Evolutionary conservation across 2,329 filamentous ascomycete species (phyloP), one percentile per base, ranked within the genome.

Genomic region (Diaporthe amygdali): DNA sequence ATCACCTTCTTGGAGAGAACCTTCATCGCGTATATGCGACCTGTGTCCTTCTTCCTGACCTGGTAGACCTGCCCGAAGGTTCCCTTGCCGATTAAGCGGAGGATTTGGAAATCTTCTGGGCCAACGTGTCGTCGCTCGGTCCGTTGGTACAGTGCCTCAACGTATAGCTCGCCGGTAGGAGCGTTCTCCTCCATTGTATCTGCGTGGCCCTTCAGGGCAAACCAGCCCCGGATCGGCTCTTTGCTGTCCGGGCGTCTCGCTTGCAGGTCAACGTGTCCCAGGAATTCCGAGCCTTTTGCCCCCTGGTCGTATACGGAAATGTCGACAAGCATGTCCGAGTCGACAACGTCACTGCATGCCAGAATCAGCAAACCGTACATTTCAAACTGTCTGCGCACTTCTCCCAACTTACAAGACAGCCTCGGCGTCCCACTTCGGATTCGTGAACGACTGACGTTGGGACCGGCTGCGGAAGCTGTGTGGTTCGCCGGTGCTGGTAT

Each of bases 1-100:
- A 99, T 99, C 67, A 99, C 96, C 87, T 99, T 99, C 88, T 99
- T 99, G 64, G 96, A 98, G 39, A 99, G 86, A 2, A 99, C 96
- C 83, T 99, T 99, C 96, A 99, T 99, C 73, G 96, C 96, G 79
- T 99, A 99, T 73, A 99, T 98, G 54, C 96, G 92, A 77, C 92
- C 91, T 0, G 96, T 98, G 80, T 99, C 96, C 86, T 94, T 96
- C 89, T 99, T 99, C 77, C 94, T 92, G 8, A 99, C 96, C 81
- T 99, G 96, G 80, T 98, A 99, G 2, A 99, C 96, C 81, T 99
- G 96, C 1, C 96, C 96, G 80, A 99, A 99, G 0, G 96, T 99
- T 68, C 96, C 96, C 83, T 98, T 98, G 74, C 96, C 96, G 75
- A 99, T 98, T 70, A 99, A 90, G 81, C 97, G 96, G 73, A 99